phyloP scores from a whole-genome alignment of 164 flowering plant species.

The Annona squamosa region DNA sequence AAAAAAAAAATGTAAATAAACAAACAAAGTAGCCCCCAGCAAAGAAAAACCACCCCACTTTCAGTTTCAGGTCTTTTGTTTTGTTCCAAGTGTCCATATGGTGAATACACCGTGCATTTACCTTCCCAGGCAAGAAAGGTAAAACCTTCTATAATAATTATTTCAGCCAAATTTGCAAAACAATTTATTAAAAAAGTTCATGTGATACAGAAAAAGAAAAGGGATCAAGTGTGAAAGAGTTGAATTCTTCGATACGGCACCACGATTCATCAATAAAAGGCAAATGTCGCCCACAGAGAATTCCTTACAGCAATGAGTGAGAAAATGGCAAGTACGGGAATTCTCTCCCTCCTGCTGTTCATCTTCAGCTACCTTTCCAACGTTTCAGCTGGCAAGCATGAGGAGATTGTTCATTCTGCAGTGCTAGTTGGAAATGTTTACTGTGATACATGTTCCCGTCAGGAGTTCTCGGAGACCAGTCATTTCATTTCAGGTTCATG shows the following conservation, averaged over 20 bases:
- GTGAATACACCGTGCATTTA: background rate
- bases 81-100: background rate
- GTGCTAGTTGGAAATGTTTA: constrained; percentile 67
- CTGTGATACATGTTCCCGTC: constrained; percentile 69
- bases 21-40: background rate
- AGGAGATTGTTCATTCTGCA: constrained; percentile 42
- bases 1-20: background rate
- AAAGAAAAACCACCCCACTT: background rate
- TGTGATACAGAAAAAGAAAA: background rate
- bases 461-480: constrained; percentile 39
- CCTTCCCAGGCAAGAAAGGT: background rate
- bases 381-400: constrained; percentile 24
- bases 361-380: constrained; percentile 22
- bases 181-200: background rate
- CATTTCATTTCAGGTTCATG: constrained; percentile 72
- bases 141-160: no score
- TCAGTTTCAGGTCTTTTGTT: background rate
- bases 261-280: background rate
- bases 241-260: background rate
- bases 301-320: background rate
- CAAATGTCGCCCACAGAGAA: background rate
- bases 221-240: background rate
- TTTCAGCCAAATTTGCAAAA: background rate
- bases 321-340: constrained; percentile 11
- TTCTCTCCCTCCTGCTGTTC: constrained; percentile 27